Conservation (phyloP, 2,329 filamentous ascomycete species). For the Trichophyton schoenleinii region DNA sequence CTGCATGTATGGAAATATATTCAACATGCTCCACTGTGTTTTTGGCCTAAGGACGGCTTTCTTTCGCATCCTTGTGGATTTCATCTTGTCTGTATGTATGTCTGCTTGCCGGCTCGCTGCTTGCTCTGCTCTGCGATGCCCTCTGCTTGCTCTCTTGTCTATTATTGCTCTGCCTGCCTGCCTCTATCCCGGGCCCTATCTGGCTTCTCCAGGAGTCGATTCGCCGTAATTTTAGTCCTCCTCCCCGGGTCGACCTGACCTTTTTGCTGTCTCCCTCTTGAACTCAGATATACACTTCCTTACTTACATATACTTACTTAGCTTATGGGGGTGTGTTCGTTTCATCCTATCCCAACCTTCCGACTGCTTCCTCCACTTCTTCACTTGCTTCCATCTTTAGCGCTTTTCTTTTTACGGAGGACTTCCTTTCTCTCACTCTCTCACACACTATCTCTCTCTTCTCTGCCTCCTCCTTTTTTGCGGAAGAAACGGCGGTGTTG, state of each 20-base stretch:
- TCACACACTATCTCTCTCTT: too few relatives aligned
- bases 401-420: too few relatives aligned
- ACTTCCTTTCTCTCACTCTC: not conserved
- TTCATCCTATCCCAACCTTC: not conserved
- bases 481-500: not conserved
- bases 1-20: not conserved
- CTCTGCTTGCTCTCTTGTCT: too few relatives aligned
- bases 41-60: not conserved
- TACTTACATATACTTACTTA: not conserved
- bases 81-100: not conserved
- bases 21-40: not conserved
- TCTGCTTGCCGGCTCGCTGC: not conserved
- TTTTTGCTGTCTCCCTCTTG: not conserved
- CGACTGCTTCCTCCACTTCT: not conserved
- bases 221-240: too few relatives aligned
- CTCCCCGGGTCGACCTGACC: conserved; percentile 1
- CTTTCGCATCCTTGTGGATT: not conserved
- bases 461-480: not conserved
- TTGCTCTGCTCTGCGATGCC: not conserved
- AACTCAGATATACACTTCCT: not conserved
- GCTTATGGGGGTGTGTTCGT: not conserved
- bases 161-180: too few relatives aligned
- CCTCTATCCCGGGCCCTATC: not conserved
- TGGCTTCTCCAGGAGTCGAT: not conserved
- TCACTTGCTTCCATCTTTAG: not conserved